phyloP scores from a whole-genome alignment of 768 basidiomycete genomes.

The Auricularia sp. region DNA sequence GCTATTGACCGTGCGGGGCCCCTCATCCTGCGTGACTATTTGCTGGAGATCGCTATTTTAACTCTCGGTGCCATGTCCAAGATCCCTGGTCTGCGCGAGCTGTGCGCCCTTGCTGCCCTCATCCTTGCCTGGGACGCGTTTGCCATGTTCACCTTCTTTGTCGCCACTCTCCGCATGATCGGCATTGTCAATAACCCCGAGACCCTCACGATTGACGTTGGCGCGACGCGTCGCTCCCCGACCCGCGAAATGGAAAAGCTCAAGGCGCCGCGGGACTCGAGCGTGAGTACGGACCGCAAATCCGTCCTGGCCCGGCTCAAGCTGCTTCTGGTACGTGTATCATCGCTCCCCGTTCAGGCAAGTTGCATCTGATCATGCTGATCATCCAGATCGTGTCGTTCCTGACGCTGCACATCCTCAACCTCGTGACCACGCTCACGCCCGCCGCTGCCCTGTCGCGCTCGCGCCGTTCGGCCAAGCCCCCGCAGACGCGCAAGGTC shows the following conservation, averaged over 20 bases:
- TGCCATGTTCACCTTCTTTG: constrained; percentile 82
- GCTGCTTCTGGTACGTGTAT: constrained; percentile 58
- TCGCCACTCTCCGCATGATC: constrained; percentile 86
- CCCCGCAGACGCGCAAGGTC: constrained; percentile 35
- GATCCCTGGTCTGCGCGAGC: constrained; percentile 84
- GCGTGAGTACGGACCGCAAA: constrained; percentile 21
- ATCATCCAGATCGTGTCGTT: constrained; percentile 69
- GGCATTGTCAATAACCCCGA: constrained; percentile 15
- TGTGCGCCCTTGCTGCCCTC: constrained; percentile 90
- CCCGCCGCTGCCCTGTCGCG: constrained; percentile 46
- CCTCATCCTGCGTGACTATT: constrained; percentile 85
- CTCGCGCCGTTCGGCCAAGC: constrained; percentile 21
- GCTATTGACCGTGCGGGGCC: constrained; percentile 71
- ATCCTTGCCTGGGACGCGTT: constrained; percentile 79
- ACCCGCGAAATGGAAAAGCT: neutral
- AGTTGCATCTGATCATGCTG: constrained; percentile 1
- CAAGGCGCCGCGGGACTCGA: constrained; percentile 35
- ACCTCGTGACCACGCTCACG: constrained; percentile 86
- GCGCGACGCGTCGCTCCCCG: neutral
- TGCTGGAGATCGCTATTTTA: constrained; percentile 84
- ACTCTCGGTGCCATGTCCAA: constrained; percentile 77
- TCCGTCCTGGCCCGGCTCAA: constrained; percentile 70
- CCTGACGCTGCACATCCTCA: constrained; percentile 82
- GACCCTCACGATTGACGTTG: neutral
- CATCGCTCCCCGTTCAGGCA: neutral